Evolutionary conservation across 768 basidiomycete species (phyloP), one percentile per base, ranked within the genome.

Genomic region (Leccinum ochraceum): DNA sequence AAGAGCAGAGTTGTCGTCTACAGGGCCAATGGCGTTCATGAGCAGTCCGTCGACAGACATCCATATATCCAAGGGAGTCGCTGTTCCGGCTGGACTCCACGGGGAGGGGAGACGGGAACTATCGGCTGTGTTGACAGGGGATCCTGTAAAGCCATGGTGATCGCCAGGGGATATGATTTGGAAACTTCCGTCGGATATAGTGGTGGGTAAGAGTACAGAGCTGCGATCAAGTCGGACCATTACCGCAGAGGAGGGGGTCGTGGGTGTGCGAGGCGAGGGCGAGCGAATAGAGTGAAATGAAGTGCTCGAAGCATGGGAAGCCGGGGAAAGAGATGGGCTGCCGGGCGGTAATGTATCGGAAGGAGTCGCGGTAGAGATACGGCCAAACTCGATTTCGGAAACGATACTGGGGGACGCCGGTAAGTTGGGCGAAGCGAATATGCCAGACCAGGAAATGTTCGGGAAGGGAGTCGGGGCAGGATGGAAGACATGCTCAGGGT

Each of bases 61-160:
- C 71, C 71, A 74, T 1, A 75, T 58, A 17, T 68, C 50, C 9
- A 48, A 16, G 5, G 60, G 24, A 2, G 62, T 17, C 1, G 16
- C 3, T 20, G 48, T 61, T 55, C 64, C 69, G 20, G 53, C 6
- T 5, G 72, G 73, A 17, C 72, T 73, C 72, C 72, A 75, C 4
- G 73, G 72, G 3, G 72, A 75, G 14, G 69, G 66, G 16, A 73
- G 73, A 30, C 26, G 67, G 8, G 10, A 48, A 10, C 50, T 13
- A 50, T 60, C 53, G 7, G 49, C 13, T 2, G 53, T n/a, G 11
- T n/a, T 56, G 42, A 51, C 20, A 9, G 66, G 66, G 6, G 63
- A 53, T 11, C 51, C 60, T n/a, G 54, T 10, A 32, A 60, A 64
- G 14, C 44, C 50, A 36, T 46, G 65, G 26, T 32, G 64, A 28